Base-by-base conservation (phyloP, 2,329 filamentous ascomycete genomes). In the Colletotrichum sp. region DNA sequence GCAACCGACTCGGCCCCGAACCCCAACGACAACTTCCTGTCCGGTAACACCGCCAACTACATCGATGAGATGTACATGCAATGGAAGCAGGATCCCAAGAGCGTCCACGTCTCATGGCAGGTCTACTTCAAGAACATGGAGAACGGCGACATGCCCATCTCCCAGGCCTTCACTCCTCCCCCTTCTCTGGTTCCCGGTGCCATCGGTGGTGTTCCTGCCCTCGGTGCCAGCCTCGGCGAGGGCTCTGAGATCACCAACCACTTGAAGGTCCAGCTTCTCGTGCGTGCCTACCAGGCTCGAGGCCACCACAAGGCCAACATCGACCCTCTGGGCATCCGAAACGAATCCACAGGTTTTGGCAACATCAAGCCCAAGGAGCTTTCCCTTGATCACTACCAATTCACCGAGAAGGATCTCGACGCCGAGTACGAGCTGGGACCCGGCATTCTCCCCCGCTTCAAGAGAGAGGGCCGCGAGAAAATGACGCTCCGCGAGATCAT, bases 81-180 rank as follows among this genome's bases (percentile, higher is more conserved):
- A 83, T 99, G 97, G 97, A 98, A 96, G 87, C 89, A 94, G 77
- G 95, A 99, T 80, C 96, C 97, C 66, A 90, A 92, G 80, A 98
- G 95, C 82, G 97, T 99, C 73, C 97, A 99, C 86, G 90, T 98
- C 80, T 99, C 97, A 84, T 99, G 97, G 97, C 96, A 98, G 87
- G 93, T 97, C 83, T 99, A 99, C 90, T 99, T 99, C 91, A 95
- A 93, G 87, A 99, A 99, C 87, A 98, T 99, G 94, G 97, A 99
- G 89, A 94, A 92, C 78, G 97, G 97, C 84, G 94, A 97, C 81
- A 98, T 99, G 95, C 96, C 96, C 82, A 95, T 98, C 83, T 97
- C 96, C 76, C 94, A 98, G 86, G 97, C 97, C 79, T 99, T 99
- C 89, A 95, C 95, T 78, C 96, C 97, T 78, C 97, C 97, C 61